Conservation (phyloP, 257 asterid species). For the Misopates orontium region DNA sequence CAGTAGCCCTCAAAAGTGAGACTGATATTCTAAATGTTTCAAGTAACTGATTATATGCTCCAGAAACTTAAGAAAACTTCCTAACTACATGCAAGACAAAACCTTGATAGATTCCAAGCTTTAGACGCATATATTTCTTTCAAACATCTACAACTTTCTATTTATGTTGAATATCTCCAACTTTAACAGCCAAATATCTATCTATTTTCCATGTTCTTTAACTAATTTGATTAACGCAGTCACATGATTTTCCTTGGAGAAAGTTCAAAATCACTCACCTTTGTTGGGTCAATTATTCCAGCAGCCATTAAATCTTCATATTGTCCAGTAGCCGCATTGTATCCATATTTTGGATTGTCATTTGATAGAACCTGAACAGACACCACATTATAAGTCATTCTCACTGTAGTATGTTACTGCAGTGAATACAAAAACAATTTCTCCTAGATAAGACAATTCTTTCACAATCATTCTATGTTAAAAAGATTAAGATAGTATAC, state of each 20-base stretch:
- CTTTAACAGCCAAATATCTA: too few relatives aligned
- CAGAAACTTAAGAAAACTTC: too few relatives aligned
- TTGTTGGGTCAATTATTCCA: conserved; percentile 95
- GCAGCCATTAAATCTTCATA: conserved; percentile 98
- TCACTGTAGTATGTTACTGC: not conserved
- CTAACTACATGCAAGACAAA: too few relatives aligned
- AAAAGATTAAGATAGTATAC: conserved; percentile 27
- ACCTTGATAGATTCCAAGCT: too few relatives aligned
- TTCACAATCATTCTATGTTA: not conserved
- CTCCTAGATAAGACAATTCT: not conserved
- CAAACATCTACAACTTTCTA: too few relatives aligned
- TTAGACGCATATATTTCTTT: too few relatives aligned
- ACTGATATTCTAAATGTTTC: too few relatives aligned
- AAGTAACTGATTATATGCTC: too few relatives aligned
- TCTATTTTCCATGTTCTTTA: too few relatives aligned
- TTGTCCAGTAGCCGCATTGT: conserved; percentile 91
- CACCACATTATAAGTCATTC: not conserved
- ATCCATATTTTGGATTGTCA: conserved; percentile 75
- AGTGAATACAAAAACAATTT: not conserved
- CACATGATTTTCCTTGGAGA: not conserved
- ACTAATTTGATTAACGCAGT: not conserved
- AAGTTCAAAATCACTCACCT: conserved; percentile 43
- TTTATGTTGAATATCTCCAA: too few relatives aligned
- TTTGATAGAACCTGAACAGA: conserved; percentile 77
- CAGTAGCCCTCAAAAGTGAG: too few relatives aligned